Evolutionary conservation across 495 filamentous ascomycete species (phyloP).

Genomic region (Penicillium crystallinum): DNA sequence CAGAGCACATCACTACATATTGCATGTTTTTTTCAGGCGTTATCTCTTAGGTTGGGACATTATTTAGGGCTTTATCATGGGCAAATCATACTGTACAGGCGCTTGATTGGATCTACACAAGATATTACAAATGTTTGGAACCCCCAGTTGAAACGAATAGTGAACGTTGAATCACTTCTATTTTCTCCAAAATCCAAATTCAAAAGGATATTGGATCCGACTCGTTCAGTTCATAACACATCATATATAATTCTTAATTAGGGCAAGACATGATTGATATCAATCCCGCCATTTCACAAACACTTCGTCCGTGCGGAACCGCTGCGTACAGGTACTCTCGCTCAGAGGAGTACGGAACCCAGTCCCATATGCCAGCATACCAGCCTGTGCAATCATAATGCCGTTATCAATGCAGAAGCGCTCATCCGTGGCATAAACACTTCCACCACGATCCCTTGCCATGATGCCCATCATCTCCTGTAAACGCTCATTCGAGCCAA

Average conservation of each 20-base stretch:
- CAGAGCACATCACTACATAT: background rate
- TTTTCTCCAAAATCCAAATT: background rate
- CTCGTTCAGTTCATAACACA: conserved; percentile 18
- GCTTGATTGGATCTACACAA: background rate
- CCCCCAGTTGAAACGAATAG: background rate
- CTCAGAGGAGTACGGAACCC: conserved; percentile 71
- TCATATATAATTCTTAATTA: conserved; percentile 12
- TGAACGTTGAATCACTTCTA: background rate
- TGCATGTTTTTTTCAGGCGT: conserved; percentile 6
- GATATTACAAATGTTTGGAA: background rate
- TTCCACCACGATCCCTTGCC: conserved; percentile 85
- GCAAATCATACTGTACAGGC: background rate
- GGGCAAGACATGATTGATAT: conserved; percentile 2
- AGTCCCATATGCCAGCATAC: conserved; percentile 73
- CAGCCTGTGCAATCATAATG: conserved; percentile 99
- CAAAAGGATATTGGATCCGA: conserved; percentile 1
- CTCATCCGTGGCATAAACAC: conserved; percentile 92
- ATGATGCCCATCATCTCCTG: conserved; percentile 99
- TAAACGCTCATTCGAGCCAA: conserved; percentile 92
- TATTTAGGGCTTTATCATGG: background rate
- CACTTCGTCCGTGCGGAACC: conserved; percentile 94
- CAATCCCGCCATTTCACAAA: conserved; percentile 81
- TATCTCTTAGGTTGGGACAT: background rate
- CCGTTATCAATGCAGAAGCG: conserved; percentile 98
- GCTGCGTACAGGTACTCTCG: conserved; percentile 86